Base-by-base conservation (phyloP, 1,284 basidiomycete species). In the Boletus semigastroideus region DNA sequence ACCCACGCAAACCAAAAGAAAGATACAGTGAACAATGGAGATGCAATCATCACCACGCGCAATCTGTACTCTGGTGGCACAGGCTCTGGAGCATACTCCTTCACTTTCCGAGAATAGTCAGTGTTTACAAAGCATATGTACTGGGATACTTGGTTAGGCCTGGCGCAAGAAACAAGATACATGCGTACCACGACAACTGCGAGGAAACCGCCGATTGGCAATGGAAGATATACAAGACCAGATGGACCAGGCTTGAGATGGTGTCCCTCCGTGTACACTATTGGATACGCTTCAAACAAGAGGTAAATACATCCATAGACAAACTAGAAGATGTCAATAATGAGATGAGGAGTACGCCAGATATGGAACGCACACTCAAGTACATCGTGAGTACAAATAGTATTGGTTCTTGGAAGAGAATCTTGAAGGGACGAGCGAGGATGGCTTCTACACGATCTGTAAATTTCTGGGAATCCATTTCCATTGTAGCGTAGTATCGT, bases 351-450 rank as follows among this genome's bases (percentile, higher is more conserved):
- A 17, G 25, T 13, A 8, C n/a, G 66, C 0, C 69, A 68, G 43
- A 39, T 5, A 49, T 36, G 14, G 12, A 14, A 73, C 80, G 60
- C 58, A 86, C 76, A 48, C 80, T 81, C 74, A 82, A 76, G 70
- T 90, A 92, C 9, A 84, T 38, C 0, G 88, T 91, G 39, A 88
- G 71, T 11, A 82, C 79, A 10, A 87, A 69, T 9, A 94, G 71
- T 82, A 93, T 91, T 0, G 90, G 90, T 65, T 94, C 92, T n/a
- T 72, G 71, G 52, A 82, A 75, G 31, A 92, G 76, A 56, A 89
- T 79, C 59, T 78, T 76, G 72, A 84, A 92, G 1, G 84, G 90
- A 63, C 83, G 74, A 61, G 74, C 72, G 31, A 87, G 59, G 3
- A 82, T 77, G 42, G 69, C 63, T 59, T 84, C 74, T 1, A 81